Conservation (phyloP, 768 basidiomycete genomes). For the Daedalea quercina region DNA sequence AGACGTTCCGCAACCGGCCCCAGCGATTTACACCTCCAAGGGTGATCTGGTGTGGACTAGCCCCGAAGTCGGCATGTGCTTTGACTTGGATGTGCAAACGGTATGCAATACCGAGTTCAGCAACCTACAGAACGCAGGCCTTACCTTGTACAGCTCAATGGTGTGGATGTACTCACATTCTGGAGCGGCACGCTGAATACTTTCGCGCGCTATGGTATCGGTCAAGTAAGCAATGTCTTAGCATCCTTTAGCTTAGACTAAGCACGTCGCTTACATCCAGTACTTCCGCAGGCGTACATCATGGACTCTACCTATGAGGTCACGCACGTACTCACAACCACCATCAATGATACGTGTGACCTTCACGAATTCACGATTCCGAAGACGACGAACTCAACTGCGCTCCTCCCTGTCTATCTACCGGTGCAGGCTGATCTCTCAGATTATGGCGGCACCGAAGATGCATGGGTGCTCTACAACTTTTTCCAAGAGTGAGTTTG, state of each 20-base stretch:
- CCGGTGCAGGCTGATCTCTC: neutral
- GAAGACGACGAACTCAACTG: neutral
- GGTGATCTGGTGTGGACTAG: neutral
- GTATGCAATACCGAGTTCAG: too few species aligned
- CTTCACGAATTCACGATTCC: neutral
- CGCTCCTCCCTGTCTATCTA: neutral
- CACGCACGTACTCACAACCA: neutral
- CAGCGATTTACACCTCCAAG: neutral
- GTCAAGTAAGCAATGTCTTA: neutral
- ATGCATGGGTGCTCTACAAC: neutral
- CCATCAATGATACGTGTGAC: neutral
- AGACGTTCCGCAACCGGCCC: neutral
- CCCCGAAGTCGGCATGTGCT: neutral
- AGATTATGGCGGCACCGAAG: neutral
- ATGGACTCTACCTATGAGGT: neutral
- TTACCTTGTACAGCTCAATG: neutral
- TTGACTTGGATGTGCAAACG: neutral
- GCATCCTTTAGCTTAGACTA: neutral
- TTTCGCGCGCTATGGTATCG: neutral
- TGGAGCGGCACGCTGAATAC: neutral
- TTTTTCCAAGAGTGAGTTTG: neutral
- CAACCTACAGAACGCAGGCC: too few species aligned
- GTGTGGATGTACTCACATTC: neutral
- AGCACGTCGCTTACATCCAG: neutral
- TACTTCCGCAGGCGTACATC: neutral